These are phyloP conservation scores for Chytriomyces hyalinus DNA, from an alignment of 192 early-diverging fungal species.

Conservation along the genomic window DNA sequence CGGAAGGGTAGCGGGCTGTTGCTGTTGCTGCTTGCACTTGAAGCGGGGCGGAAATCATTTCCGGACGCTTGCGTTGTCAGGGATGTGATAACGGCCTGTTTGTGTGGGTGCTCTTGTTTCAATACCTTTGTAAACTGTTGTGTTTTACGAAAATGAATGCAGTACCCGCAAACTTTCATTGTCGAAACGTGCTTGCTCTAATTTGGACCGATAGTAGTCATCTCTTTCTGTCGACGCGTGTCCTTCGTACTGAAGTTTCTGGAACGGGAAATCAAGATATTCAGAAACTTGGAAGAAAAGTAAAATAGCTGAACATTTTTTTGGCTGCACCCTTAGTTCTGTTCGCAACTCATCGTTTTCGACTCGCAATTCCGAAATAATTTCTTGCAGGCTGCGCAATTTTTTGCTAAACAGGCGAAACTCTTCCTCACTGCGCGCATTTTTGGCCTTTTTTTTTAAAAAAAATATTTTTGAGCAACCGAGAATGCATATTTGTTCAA, in stretches of 20 bases:
- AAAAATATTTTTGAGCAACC: not conserved
- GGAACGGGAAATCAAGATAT: not conserved
- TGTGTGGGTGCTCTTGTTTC: conserved; percentile 2
- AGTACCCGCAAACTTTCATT: conserved; percentile 40
- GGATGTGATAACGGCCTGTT: conserved; percentile 9
- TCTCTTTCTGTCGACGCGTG: conserved; percentile 11
- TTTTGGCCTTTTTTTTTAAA: conserved; percentile 27
- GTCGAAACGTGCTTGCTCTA: conserved; percentile 40
- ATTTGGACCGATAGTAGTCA: conserved; percentile 41
- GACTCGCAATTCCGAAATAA: conserved; percentile 20
- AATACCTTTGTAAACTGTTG: not conserved
- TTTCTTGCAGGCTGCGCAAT: conserved; percentile 40
- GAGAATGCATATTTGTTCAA: not conserved
- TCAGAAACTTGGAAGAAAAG: not conserved
- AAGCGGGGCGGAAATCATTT: not conserved
- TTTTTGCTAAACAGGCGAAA: conserved; percentile 43
- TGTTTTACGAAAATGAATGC: too few relatives aligned
- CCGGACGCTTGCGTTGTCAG: conserved; percentile 1
- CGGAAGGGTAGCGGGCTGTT: too few relatives aligned
- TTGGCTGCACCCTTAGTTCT: conserved; percentile 30
- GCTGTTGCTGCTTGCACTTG: too few relatives aligned
- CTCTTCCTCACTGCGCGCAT: conserved; percentile 38
- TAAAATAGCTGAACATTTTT: not conserved
- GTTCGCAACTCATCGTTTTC: conserved; percentile 39
- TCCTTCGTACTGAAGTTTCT: conserved; percentile 44